These are phyloP conservation scores for Solanum chacoense DNA, from an alignment of 305 asterid species.

Conservation along the genomic window DNA sequence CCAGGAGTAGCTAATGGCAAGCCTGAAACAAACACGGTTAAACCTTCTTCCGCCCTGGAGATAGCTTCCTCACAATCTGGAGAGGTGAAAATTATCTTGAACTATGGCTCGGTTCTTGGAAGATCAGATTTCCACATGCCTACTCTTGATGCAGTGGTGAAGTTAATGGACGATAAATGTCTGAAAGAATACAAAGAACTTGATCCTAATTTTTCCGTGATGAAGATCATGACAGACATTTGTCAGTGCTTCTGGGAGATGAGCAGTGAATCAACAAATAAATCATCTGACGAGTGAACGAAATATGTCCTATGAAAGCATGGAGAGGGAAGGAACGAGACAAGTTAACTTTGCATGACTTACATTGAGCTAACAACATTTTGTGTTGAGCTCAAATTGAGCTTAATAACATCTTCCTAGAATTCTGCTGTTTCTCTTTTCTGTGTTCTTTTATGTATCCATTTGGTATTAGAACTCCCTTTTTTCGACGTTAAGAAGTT, in stretches of 20 bases:
- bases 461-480: background rate
- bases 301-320: background rate
- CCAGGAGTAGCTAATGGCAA: conserved; percentile 4
- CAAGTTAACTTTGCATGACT: background rate
- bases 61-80: conserved; percentile 6
- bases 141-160: conserved; percentile 4
- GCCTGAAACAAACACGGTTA: background rate
- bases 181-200: conserved; percentile 10
- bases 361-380: background rate
- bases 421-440: background rate
- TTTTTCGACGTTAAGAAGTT: background rate
- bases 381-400: background rate
- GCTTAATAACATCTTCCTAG: background rate
- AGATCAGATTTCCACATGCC: conserved; percentile 5
- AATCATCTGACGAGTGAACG: background rate
- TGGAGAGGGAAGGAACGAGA: background rate
- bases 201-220: background rate
- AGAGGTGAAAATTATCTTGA: conserved; percentile 5
- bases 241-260: conserved; percentile 4
- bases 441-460: background rate
- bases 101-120: background rate
- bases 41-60: background rate
- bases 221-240: background rate
- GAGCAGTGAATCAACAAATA: background rate
- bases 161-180: conserved; percentile 18